These are phyloP conservation scores for Acrocalymma vagum DNA, from an alignment of 2,329 filamentous ascomycete genomes.

Conservation along the genomic window DNA sequence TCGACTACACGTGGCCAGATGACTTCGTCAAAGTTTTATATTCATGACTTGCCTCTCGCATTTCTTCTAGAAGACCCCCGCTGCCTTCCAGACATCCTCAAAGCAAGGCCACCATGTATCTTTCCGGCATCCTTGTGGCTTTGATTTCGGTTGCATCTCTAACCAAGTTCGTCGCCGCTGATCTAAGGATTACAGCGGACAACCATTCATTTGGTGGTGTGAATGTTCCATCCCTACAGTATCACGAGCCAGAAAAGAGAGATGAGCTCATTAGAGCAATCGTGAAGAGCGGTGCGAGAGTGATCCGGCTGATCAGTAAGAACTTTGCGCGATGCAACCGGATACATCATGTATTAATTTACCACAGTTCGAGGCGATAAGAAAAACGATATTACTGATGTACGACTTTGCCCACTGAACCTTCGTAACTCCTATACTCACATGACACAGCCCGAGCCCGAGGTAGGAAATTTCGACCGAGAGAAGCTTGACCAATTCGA, in stretches of 20 bases:
- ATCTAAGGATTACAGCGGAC: constrained; percentile 37
- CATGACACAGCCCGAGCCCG: constrained; percentile 37
- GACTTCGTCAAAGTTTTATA: constrained; percentile 27
- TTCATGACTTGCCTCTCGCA: constrained; percentile 18
- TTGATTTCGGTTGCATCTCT: constrained; percentile 24
- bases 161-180: constrained; percentile 18
- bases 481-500: constrained; percentile 43
- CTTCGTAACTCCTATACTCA: too few species aligned
- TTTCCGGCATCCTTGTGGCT: constrained; percentile 24
- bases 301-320: constrained; percentile 45
- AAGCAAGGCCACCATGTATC: constrained; percentile 31
- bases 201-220: constrained; percentile 45
- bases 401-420: constrained; percentile 17
- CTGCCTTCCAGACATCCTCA: constrained; percentile 12
- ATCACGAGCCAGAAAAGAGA: constrained; percentile 33
- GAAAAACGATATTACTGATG: constrained; percentile 39
- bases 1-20: constrained; percentile 45
- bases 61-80: constrained; percentile 12
- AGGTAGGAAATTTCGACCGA: constrained; percentile 41
- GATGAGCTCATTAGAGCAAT: constrained; percentile 39
- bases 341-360: constrained; percentile 13
- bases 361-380: constrained; percentile 33
- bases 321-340: not conserved
- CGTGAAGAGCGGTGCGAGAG: constrained; percentile 37
- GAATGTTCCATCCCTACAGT: constrained; percentile 43